Conservation (phyloP, 805 yeast genomes). For the Wickerhamiella shivajii region DNA sequence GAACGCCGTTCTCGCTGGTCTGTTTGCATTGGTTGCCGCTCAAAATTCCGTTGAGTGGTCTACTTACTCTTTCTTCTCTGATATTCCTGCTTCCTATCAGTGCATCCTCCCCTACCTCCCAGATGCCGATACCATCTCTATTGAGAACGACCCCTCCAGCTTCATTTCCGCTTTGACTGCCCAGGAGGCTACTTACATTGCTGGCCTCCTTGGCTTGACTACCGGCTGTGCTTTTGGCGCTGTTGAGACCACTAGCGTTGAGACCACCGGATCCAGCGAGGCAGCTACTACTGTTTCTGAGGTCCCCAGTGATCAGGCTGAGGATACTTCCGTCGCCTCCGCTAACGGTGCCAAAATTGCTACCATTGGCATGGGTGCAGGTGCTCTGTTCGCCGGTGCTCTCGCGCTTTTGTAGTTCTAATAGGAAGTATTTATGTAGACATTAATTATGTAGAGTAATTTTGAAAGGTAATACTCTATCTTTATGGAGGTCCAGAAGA, state of each 20-base stretch:
- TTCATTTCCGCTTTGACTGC: conserved; percentile 2
- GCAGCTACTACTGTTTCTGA: not conserved
- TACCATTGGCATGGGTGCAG: conserved; percentile 1
- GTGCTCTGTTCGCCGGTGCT: conserved; percentile 5
- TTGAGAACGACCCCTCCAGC: conserved; percentile 1
- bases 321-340: conserved; percentile 4
- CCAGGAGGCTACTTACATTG: conserved; percentile 6
- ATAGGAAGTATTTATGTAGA: not conserved
- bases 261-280: not conserved
- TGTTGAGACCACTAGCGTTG: conserved; percentile 1
- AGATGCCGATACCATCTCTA: not conserved
- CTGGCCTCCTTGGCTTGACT: conserved; percentile 6
- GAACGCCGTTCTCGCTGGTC: conserved; percentile 1
- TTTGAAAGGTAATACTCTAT: not conserved
- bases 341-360: conserved; percentile 7
- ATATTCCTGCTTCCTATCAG: conserved; percentile 5
- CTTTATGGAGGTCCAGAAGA: no score
- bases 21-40: conserved; percentile 6
- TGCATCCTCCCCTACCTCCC: conserved; percentile 7
- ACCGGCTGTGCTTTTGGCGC: conserved; percentile 5
- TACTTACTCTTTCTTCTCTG: conserved; percentile 6
- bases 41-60: conserved; percentile 3
- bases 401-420: conserved; percentile 1
- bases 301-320: not conserved
- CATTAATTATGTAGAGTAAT: not conserved